Evolutionary conservation across 352 stramenopile species (phyloP).

Genomic region (Thraustotheca clavata): DNA sequence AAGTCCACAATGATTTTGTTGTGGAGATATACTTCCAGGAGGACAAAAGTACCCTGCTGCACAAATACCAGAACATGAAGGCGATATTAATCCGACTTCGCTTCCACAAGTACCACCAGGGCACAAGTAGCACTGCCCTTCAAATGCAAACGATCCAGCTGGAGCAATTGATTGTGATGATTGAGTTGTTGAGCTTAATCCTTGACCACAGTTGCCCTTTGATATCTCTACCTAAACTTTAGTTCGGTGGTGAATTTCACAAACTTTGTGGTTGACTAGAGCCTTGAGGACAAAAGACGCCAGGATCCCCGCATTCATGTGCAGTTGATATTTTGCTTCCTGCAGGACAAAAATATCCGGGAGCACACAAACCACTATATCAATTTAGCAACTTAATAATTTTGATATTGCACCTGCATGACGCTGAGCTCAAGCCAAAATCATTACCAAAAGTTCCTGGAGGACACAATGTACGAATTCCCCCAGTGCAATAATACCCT

Average conservation of each 20-base stretch:
- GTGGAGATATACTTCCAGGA: slow-evolving; percentile 34
- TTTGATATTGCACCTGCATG: slow-evolving; percentile 16
- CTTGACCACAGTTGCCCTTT: background rate
- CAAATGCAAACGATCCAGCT: slow-evolving; percentile 48
- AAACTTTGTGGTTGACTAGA: slow-evolving; percentile 19
- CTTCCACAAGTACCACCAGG: slow-evolving; percentile 52
- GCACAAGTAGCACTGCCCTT: slow-evolving; percentile 50
- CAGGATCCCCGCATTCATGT: background rate
- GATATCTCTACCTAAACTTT: background rate
- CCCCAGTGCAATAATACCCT: slow-evolving; percentile 29
- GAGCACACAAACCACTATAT: slow-evolving; percentile 24
- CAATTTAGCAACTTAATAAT: too few relatives aligned
- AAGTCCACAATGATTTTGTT: slow-evolving; percentile 40
- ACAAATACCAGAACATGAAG: slow-evolving; percentile 51
- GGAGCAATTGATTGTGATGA: slow-evolving; percentile 21
- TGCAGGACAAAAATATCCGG: slow-evolving; percentile 33
- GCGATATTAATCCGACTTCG: slow-evolving; percentile 29
- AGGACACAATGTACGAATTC: slow-evolving; percentile 9
- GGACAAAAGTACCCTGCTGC: slow-evolving; percentile 60
- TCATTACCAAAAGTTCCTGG: slow-evolving; percentile 14
- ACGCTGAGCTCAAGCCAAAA: background rate
- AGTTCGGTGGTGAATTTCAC: background rate
- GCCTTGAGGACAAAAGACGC: slow-evolving; percentile 28
- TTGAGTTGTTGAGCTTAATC: slow-evolving; percentile 26
- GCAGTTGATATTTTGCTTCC: background rate